Evolutionary conservation across 2,329 filamentous ascomycete species (phyloP).

Genomic region (Teratosphaeria pseudoeucalypti): DNA sequence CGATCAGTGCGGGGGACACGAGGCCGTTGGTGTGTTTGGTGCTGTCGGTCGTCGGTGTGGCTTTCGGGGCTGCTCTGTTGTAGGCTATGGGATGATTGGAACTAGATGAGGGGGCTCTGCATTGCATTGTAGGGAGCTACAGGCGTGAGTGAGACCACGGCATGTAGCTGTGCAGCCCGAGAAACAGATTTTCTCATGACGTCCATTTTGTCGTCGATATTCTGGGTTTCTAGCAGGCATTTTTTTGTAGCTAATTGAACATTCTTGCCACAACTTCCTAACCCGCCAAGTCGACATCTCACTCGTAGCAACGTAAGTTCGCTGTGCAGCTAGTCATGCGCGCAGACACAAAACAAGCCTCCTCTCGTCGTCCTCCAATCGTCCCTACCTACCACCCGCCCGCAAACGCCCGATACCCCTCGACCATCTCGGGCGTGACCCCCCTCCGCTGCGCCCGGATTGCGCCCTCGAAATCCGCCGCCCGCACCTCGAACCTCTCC

Average conservation of each 20-base stretch:
- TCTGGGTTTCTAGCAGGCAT: too few relatives aligned
- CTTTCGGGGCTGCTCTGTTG: slow-evolving; percentile 1
- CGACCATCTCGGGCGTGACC: slow-evolving; percentile 50
- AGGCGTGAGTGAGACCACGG: background rate
- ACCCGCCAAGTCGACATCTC: background rate
- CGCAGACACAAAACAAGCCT: background rate
- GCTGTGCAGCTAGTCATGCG: background rate
- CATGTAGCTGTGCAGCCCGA: background rate
- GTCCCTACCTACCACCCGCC: background rate
- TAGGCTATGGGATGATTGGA: background rate
- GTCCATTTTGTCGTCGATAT: too few relatives aligned
- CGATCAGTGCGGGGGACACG: background rate
- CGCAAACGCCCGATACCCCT: slow-evolving; percentile 46
- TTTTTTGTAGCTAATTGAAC: background rate
- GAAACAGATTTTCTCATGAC: too few relatives aligned
- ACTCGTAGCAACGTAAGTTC: background rate
- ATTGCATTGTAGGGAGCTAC: background rate
- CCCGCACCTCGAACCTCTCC: slow-evolving; percentile 23
- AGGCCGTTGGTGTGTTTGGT: background rate
- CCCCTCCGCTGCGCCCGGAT: slow-evolving; percentile 39
- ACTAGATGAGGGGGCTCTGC: background rate
- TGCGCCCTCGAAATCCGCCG: slow-evolving; percentile 35
- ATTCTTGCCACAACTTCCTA: background rate
- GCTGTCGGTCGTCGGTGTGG: background rate
- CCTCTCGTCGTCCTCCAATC: background rate